These are phyloP conservation scores for Peniophora sp. DNA, from an alignment of 1,284 basidiomycete genomes.

Conservation along the genomic window DNA sequence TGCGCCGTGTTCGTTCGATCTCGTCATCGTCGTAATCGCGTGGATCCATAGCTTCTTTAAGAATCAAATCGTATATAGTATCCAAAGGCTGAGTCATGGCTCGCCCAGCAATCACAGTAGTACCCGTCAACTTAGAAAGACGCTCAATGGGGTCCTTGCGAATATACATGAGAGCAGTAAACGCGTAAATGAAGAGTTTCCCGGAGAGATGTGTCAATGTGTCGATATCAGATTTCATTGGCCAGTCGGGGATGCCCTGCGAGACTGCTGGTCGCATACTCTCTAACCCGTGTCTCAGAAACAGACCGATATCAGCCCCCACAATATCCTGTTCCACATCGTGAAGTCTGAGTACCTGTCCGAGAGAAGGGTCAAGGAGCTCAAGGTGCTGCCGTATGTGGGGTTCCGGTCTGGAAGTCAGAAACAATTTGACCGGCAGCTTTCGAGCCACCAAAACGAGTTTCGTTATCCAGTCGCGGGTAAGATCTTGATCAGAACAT, in stretches of 20 bases:
- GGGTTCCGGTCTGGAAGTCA: not conserved
- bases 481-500: not conserved
- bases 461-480: not conserved
- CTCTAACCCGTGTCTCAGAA: not conserved
- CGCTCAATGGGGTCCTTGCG: not conserved
- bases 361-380: not conserved
- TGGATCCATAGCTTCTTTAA: not conserved
- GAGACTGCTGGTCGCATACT: not conserved
- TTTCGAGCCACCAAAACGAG: not conserved
- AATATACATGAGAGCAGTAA: not conserved
- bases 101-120: not conserved
- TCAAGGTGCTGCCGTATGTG: not conserved
- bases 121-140: not conserved
- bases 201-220: not conserved
- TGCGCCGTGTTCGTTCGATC: not conserved
- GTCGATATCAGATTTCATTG: not conserved
- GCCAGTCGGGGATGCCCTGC: not conserved
- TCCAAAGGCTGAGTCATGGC: not conserved
- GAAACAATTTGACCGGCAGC: not conserved
- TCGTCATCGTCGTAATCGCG: not conserved
- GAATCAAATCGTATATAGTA: not conserved
- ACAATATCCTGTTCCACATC: not conserved
- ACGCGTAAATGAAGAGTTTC: not conserved
- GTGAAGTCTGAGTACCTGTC: not conserved
- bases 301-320: not conserved